These are phyloP conservation scores for Boechera divaricarpa DNA, from an alignment of 345 rosid genomes.

Conservation along the genomic window DNA sequence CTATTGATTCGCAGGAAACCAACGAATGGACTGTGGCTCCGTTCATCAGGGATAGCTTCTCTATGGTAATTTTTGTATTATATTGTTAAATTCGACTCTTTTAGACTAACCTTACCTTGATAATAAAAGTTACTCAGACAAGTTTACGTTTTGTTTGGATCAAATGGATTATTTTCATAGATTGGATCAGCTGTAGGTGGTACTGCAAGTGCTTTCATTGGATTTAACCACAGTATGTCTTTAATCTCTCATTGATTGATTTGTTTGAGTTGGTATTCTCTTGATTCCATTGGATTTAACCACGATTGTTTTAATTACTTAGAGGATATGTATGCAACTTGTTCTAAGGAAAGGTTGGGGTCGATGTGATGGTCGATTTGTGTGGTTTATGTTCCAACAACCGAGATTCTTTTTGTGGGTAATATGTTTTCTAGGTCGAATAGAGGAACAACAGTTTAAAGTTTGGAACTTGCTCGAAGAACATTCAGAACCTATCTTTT, in stretches of 20 bases:
- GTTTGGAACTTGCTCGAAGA: not conserved
- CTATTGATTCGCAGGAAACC: slow-evolving; percentile 60
- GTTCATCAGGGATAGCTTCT: slow-evolving; percentile 87
- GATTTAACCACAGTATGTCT: slow-evolving; percentile 44
- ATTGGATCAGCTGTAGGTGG: slow-evolving; percentile 97
- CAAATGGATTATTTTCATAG: slow-evolving; percentile 40
- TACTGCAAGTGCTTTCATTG: slow-evolving; percentile 48
- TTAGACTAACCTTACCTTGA: not conserved
- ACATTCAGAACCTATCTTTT: slow-evolving; percentile 4
- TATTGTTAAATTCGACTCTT: not conserved
- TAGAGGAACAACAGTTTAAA: not conserved
- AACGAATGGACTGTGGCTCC: slow-evolving; percentile 82
- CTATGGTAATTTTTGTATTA: slow-evolving; percentile 58
- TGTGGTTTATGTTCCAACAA: not conserved
- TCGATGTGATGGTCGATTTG: slow-evolving; percentile 1
- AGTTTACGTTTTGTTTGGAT: not conserved
- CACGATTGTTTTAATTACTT: not conserved
- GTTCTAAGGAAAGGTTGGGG: not conserved
- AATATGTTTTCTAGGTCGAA: not conserved
- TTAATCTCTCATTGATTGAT: not conserved
- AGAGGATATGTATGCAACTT: not conserved
- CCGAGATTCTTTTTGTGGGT: not conserved
- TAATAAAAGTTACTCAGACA: not conserved
- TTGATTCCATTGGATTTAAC: not conserved
- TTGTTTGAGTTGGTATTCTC: slow-evolving; percentile 15